phyloP scores from a whole-genome alignment of 1,284 basidiomycete species.

The Ceratobasidium papillatum region DNA sequence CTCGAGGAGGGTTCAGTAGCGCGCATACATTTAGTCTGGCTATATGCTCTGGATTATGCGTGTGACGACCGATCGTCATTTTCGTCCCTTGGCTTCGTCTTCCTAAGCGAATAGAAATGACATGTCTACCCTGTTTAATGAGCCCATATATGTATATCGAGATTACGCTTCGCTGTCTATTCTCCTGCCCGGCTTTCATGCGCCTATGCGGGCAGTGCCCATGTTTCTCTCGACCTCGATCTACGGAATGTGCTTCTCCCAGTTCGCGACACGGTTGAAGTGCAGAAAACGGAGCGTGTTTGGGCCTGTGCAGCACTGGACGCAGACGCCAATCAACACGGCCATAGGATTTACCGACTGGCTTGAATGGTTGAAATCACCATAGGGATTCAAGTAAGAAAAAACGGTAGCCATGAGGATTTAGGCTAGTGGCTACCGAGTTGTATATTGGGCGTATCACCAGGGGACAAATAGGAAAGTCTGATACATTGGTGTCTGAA shows the following conservation, averaged over 20 bases:
- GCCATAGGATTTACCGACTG: neutral
- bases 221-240: neutral
- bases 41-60: neutral
- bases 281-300: neutral
- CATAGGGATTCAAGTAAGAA: neutral
- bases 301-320: neutral
- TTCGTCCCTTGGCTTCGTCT: neutral
- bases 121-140: neutral
- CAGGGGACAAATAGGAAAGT: neutral
- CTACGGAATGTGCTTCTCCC: neutral
- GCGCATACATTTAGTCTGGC: neutral
- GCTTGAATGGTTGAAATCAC: neutral
- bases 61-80: neutral
- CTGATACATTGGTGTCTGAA: neutral
- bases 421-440: neutral
- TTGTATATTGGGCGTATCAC: neutral
- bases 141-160: neutral
- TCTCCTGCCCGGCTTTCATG: neutral
- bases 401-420: neutral
- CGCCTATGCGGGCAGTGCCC: neutral
- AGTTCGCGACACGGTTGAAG: neutral
- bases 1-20: neutral
- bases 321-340: neutral
- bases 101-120: neutral
- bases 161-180: neutral